These are phyloP conservation scores for Pseudodiploospora longispora DNA, from an alignment of 2,329 filamentous ascomycete species.

Conservation along the genomic window DNA sequence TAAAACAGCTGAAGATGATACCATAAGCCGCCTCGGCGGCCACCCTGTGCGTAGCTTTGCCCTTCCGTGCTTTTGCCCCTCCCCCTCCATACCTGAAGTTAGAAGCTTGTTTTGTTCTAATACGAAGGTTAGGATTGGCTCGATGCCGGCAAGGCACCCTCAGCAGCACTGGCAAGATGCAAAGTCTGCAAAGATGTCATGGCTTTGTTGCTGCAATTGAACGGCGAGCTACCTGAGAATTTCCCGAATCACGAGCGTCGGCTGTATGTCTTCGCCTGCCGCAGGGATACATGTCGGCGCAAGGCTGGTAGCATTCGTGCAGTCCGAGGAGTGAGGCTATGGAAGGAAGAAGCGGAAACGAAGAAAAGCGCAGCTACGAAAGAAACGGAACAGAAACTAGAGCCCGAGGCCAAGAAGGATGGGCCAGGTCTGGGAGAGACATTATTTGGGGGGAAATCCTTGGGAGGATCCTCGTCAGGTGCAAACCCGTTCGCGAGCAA, in stretches of 20 bases:
- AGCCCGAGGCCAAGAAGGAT: constrained; percentile 25
- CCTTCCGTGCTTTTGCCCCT: background rate
- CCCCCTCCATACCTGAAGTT: background rate
- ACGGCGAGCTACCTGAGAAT: constrained; percentile 78
- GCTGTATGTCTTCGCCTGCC: constrained; percentile 79
- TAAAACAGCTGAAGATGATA: constrained; percentile 69
- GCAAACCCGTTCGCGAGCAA: constrained; percentile 55
- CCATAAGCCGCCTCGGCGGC: constrained; percentile 82
- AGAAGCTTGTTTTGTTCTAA: background rate
- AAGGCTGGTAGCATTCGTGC: constrained; percentile 76
- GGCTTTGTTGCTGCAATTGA: constrained; percentile 79
- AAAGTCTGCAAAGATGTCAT: constrained; percentile 79
- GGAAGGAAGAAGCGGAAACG: constrained; percentile 30
- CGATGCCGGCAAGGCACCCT: constrained; percentile 60
- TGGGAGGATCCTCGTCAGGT: constrained; percentile 27
- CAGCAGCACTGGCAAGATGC: constrained; percentile 72
- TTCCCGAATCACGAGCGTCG: constrained; percentile 84
- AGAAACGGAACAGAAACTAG: constrained; percentile 19
- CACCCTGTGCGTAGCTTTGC: constrained; percentile 56
- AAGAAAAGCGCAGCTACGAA: constrained; percentile 25
- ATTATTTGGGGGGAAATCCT: constrained; percentile 58
- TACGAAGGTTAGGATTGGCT: constrained; percentile 66
- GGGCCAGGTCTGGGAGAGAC: constrained; percentile 52
- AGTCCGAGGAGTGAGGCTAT: constrained; percentile 58
- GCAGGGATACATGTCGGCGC: constrained; percentile 67